A percentile compares a stretch with the other conserved stretches of the same genome.
Conservation (phyloP, 208 protist genomes). For the Trypanosomatidae sp. region DNA sequence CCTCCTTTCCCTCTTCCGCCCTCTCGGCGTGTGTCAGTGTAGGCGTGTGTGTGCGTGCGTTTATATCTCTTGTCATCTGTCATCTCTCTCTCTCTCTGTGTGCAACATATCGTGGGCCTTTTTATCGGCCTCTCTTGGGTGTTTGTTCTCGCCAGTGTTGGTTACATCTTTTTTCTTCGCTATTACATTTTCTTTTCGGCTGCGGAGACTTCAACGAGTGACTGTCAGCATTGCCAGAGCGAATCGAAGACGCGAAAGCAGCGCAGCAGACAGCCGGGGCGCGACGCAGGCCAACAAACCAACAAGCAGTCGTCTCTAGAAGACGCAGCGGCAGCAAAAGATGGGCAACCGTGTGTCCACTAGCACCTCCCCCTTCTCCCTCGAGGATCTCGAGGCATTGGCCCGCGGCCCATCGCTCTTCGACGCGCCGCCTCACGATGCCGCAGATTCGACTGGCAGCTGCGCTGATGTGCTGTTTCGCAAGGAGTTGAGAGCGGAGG, state of each 20-base stretch:
- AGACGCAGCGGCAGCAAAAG: not conserved
- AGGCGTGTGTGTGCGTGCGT: not conserved
- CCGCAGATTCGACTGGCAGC: not conserved
- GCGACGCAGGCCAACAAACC: not conserved
- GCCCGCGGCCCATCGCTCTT: constrained; percentile 9
- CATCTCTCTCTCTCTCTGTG: not conserved
- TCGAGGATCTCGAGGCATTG: constrained; percentile 40
- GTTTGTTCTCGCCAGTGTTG: not conserved
- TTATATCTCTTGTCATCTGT: not conserved
- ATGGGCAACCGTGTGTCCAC: constrained; percentile 77
- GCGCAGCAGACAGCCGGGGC: not conserved
- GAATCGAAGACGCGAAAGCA: not conserved
- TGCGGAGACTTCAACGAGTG: not conserved
- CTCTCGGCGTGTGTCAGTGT: not conserved
- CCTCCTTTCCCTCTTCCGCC: constrained; percentile 5
- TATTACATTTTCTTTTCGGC: no score
- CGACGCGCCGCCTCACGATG: constrained; percentile 10
- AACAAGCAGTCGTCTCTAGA: not conserved
- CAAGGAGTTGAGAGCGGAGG: constrained; percentile 16
- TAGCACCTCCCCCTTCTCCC: constrained; percentile 38
- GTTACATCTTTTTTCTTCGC: not conserved
- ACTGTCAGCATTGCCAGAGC: not conserved
- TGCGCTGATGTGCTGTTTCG: not conserved
- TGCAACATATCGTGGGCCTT: not conserved
- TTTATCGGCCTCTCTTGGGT: not conserved